A percentile compares a stretch with the other conserved stretches of the same genome.
phyloP scores from a whole-genome alignment of 1,284 basidiomycete species.

The Coniferiporia sulphurascens region DNA sequence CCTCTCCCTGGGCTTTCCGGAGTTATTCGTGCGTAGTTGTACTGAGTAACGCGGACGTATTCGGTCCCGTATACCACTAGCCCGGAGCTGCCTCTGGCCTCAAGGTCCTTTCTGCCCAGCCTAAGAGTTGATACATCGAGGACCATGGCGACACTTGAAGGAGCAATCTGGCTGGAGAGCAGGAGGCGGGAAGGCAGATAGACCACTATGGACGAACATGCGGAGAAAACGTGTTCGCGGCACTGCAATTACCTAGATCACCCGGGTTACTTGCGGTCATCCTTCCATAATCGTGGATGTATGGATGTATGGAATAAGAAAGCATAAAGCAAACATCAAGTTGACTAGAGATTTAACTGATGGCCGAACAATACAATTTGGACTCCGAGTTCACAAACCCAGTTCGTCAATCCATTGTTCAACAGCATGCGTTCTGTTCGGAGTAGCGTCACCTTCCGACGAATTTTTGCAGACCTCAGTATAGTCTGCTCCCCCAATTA shows the following conservation, averaged over 20 bases:
- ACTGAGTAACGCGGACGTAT: conserved; percentile 17
- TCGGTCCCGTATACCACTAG: conserved; percentile 8
- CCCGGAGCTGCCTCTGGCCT: neutral
- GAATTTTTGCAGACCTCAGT: neutral
- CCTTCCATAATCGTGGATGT: neutral
- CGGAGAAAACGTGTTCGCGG: conserved; percentile 16
- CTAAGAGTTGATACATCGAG: conserved; percentile 14
- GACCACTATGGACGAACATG: conserved; percentile 15
- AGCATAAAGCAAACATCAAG: neutral
- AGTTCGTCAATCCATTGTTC: conserved; percentile 16
- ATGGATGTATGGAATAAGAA: neutral
- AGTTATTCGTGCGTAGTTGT: conserved; percentile 15
- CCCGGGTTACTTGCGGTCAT: neutral
- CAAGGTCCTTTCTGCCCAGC: conserved; percentile 11
- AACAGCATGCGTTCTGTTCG: conserved; percentile 3
- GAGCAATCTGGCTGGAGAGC: conserved; percentile 3
- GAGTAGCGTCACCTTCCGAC: neutral
- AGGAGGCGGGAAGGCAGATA: neutral
- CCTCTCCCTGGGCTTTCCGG: conserved; percentile 14
- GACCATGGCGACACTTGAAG: conserved; percentile 5
- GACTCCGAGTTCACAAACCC: conserved; percentile 5
- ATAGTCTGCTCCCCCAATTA: conserved; percentile 31
- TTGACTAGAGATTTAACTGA: neutral
- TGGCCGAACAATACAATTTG: neutral
- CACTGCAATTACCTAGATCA: conserved; percentile 9